Base-by-base conservation (phyloP, 768 basidiomycete genomes). In the Psilocybe cyanescens region DNA sequence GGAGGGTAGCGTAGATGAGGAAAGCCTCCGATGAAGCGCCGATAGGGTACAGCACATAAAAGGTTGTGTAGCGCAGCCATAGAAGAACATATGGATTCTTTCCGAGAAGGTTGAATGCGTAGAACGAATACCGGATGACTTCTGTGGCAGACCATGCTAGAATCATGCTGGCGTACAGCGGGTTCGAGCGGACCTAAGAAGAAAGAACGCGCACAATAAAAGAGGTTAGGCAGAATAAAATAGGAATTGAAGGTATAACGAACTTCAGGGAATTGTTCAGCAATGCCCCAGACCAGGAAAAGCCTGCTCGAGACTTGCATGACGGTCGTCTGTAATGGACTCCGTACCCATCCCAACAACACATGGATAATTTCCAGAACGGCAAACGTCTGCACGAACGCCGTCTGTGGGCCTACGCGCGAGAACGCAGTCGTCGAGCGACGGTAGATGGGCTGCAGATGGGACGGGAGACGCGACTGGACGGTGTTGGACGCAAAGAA, bases 71-170 rank as follows among this genome's bases (percentile, higher is more conserved):
- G 57, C 97, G 94, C 46, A 90, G 73, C 79, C 83, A 91, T 28
- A 87, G 76, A 46, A 93, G 83, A 14, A 74, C 33, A 19, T 81
- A 74, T 8, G 80, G 76, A 66, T 87, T 84, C 67, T 71, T 65
- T 4, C 85, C 85, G 45, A 92, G 63, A 4, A 97, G 82, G 46
- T 78, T 80, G 68, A 81, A 77, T 1, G 90, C 88, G 74, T 99
- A 99, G 81, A 90, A 97, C 8, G 86, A 72, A 76, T 99, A 99
- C 31, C 97, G 92, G 59, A 96, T 87, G 50, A 96, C 86, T 76
- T 99, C 97, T 14, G 95, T 93, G 54, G 88, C 62, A 0, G 92
- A 90, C 97, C 97, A 99, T 0, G 96, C 91, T 62, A 97, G 75
- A 57, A 98, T 84, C 94, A 98, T 97, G 53, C 90, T 88, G 5